These are phyloP conservation scores for Colletotrichum abscissum DNA, from an alignment of 2,329 filamentous ascomycete species.

Conservation along the genomic window DNA sequence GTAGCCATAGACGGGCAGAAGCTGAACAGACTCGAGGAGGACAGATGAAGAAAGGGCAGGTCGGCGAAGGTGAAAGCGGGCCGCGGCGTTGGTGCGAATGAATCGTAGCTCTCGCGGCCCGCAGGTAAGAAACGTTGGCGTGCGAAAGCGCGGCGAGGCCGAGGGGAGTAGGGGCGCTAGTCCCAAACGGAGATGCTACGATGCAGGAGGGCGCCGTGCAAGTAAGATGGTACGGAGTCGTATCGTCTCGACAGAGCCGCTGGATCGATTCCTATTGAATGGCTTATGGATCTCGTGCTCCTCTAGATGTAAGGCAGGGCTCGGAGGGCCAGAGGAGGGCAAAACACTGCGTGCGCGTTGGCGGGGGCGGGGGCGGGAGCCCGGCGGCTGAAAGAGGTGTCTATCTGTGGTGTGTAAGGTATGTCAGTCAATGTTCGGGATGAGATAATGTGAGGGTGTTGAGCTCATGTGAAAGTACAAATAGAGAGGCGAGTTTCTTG, in stretches of 20 bases:
- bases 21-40: not conserved
- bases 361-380: no score
- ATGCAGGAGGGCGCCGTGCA: not conserved
- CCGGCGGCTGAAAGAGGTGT: not conserved
- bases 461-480: not conserved
- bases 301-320: constrained; percentile 6
- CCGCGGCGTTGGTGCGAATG: constrained; percentile 3
- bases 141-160: constrained; percentile 25
- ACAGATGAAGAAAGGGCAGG: not conserved
- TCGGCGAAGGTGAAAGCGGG: not conserved
- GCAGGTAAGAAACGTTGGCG: constrained; percentile 8
- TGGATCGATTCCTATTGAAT: not conserved
- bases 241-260: not conserved
- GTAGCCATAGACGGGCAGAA: not conserved
- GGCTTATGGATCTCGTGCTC: not conserved
- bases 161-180: constrained; percentile 18
- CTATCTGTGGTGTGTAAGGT: not conserved
- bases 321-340: not conserved
- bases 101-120: constrained; percentile 5
- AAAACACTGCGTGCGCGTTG: not conserved
- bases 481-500: not conserved
- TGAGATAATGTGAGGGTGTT: not conserved
- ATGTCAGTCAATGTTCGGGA: not conserved
- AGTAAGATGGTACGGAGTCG: not conserved
- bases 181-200: constrained; percentile 7